Evolutionary conservation across 192 early-diverging fungal species (phyloP).

Genomic region (Podochytrium sp.): DNA sequence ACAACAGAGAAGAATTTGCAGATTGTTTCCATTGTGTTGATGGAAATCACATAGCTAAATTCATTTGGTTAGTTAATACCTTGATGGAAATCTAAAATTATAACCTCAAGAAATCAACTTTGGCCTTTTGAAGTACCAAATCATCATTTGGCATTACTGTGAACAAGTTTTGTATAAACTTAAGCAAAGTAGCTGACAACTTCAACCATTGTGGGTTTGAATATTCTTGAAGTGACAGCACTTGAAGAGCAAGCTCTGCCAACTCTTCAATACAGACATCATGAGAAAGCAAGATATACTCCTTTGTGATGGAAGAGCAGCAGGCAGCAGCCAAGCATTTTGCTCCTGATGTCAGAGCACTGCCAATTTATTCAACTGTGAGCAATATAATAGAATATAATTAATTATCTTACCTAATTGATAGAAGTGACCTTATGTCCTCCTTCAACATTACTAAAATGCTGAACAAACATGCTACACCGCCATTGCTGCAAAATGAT

Average conservation of each 20-base stretch:
- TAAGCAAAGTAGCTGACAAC: background rate
- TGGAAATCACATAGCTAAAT: slow-evolving; percentile 29
- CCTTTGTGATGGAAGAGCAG: background rate
- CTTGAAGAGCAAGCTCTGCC: slow-evolving; percentile 14
- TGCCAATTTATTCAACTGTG: background rate
- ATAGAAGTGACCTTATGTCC: background rate
- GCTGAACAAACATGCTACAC: slow-evolving; percentile 19
- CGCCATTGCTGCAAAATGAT: slow-evolving; percentile 18
- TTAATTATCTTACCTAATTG: background rate
- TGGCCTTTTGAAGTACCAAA: background rate
- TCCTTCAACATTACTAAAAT: slow-evolving; percentile 15
- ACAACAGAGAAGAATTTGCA: slow-evolving; percentile 9
- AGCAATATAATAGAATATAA: background rate
- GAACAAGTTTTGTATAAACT: background rate
- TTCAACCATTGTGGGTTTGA: background rate
- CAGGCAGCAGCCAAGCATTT: background rate
- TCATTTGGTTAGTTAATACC: background rate
- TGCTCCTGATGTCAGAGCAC: background rate
- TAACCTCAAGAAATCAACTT: slow-evolving; percentile 31
- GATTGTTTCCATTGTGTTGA: slow-evolving; percentile 23
- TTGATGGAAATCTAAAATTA: background rate
- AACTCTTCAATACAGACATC: slow-evolving; percentile 27
- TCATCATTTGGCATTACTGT: background rate
- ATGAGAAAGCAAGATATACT: slow-evolving; percentile 25
- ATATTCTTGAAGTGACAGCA: slow-evolving; percentile 14